Conservation (phyloP, 306 rosid genomes). For the Quercus engelmannii region DNA sequence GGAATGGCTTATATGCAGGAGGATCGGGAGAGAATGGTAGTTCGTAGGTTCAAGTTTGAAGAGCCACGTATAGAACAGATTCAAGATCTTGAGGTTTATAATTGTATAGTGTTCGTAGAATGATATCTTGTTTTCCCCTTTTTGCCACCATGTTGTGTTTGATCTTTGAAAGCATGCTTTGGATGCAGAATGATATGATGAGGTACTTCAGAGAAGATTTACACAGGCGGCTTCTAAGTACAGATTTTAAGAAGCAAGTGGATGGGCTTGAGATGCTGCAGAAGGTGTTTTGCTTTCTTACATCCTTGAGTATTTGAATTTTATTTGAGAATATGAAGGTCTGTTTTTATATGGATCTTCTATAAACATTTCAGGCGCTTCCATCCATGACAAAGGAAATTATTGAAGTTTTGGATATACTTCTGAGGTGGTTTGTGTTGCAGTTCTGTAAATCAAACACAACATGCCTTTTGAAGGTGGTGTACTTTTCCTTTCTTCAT, state of each 20-base stretch:
- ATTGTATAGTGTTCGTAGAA: not conserved
- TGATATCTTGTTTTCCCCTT: slow-evolving; percentile 2
- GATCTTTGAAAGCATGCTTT: slow-evolving; percentile 14
- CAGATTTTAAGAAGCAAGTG: slow-evolving; percentile 96
- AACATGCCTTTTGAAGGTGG: slow-evolving; percentile 90
- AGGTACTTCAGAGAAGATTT: slow-evolving; percentile 95
- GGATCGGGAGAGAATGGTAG: slow-evolving; percentile 89
- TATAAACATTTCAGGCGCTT: slow-evolving; percentile 63
- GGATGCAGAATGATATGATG: slow-evolving; percentile 83
- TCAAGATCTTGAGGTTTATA: slow-evolving; percentile 94
- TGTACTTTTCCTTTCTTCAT: not conserved
- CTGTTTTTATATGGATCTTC: slow-evolving; percentile 3
- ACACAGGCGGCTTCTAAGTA: slow-evolving; percentile 84
- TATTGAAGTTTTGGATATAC: slow-evolving; percentile 88
- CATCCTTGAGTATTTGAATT: not conserved
- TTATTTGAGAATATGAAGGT: slow-evolving; percentile 7
- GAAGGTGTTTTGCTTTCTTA: slow-evolving; percentile 51
- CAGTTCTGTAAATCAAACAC: slow-evolving; percentile 99
- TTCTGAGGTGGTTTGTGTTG: slow-evolving; percentile 88
- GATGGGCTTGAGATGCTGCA: slow-evolving; percentile 96
- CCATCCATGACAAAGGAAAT: slow-evolving; percentile 76
- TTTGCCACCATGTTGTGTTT: slow-evolving; percentile 12
- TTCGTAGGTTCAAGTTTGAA: slow-evolving; percentile 89
- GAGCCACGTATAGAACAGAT: slow-evolving; percentile 92
- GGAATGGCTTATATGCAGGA: slow-evolving; percentile 52